Percentiles rank a stretch among this genome's conserved stretches.
Conservation (phyloP, 176 grass and related monocot species). For the Themeda triandra region DNA sequence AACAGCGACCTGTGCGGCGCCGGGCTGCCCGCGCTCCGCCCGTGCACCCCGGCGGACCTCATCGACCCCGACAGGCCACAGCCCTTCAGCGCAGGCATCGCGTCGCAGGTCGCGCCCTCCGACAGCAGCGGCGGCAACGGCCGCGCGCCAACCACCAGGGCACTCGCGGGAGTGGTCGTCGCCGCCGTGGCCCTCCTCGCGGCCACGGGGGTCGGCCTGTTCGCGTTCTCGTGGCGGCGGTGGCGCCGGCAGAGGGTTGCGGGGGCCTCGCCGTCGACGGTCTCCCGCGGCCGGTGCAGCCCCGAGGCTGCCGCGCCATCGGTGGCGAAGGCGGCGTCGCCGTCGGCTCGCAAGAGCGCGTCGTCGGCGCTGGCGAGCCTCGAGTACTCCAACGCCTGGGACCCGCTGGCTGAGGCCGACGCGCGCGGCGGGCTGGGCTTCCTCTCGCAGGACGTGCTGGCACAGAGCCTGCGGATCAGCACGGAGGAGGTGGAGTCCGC, state of each 20-base stretch:
- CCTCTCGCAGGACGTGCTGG: conserved; percentile 46
- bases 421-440: conserved; percentile 35
- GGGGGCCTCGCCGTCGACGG: not conserved
- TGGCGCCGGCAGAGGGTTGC: conserved; percentile 36
- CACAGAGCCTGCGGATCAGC: conserved; percentile 59
- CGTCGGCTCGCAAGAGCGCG: conserved; percentile 37
- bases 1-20: conserved; percentile 74
- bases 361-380: conserved; percentile 83
- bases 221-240: conserved; percentile 51
- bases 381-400: conserved; percentile 84
- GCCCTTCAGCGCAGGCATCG: conserved; percentile 72
- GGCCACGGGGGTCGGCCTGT: conserved; percentile 37
- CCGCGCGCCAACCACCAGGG: conserved; percentile 47
- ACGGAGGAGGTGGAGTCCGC: conserved; percentile 93
- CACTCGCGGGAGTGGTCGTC: conserved; percentile 41
- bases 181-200: conserved; percentile 41
- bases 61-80: conserved; percentile 62
- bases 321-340: conserved; percentile 28
- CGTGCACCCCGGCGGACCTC: conserved; percentile 74
- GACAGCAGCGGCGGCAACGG: not conserved
- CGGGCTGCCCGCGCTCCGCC: conserved; percentile 48
- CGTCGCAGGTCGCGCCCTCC: conserved; percentile 33
- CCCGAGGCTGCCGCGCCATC: conserved; percentile 1
- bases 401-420: conserved; percentile 78
- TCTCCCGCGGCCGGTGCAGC: conserved; percentile 10